A percentile compares a stretch with the other conserved stretches of the same genome.
Conservation (phyloP, 1,139 yeast genomes). For the Lodderomyces pseudojiufengensis region DNA sequence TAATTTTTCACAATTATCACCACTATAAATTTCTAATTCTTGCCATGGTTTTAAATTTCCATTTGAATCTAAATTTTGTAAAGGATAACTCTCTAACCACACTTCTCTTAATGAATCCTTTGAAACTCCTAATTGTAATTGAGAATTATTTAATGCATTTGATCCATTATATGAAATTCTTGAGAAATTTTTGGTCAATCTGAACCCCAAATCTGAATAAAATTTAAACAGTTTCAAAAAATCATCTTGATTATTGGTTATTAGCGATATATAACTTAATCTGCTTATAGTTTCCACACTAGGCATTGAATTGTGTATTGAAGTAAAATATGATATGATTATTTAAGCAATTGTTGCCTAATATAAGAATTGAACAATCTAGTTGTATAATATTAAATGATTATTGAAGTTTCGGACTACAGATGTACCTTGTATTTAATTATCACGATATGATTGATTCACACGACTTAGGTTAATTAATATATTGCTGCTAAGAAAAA, state of each 20-base stretch:
- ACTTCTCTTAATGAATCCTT: constrained; percentile 62
- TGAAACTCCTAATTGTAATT: constrained; percentile 50
- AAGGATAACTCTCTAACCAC: constrained; percentile 70
- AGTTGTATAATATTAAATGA: background rate
- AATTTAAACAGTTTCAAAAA: constrained; percentile 49
- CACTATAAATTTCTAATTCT: constrained; percentile 53
- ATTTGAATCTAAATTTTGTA: constrained; percentile 44
- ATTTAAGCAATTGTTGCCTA: no score
- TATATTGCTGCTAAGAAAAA: no score
- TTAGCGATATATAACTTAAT: constrained; percentile 52
- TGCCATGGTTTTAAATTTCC: constrained; percentile 58
- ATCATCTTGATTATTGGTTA: constrained; percentile 46
- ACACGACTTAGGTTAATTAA: no score
- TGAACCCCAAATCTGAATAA: constrained; percentile 57
- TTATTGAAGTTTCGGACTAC: background rate
- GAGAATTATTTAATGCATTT: constrained; percentile 26
- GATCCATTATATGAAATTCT: constrained; percentile 44
- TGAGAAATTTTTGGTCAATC: constrained; percentile 51
- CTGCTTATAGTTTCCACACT: constrained; percentile 16
- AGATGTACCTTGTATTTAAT: background rate
- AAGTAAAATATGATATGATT: no score
- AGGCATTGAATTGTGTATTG: constrained; percentile 7
- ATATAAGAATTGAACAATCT: background rate
- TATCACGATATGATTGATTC: no score
- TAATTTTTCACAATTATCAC: constrained; percentile 34